Percentiles rank a stretch among this genome's conserved stretches.
These are phyloP conservation scores for Chalciporus sphaerocephalus DNA, from an alignment of 768 basidiomycete genomes.

Conservation along the genomic window DNA sequence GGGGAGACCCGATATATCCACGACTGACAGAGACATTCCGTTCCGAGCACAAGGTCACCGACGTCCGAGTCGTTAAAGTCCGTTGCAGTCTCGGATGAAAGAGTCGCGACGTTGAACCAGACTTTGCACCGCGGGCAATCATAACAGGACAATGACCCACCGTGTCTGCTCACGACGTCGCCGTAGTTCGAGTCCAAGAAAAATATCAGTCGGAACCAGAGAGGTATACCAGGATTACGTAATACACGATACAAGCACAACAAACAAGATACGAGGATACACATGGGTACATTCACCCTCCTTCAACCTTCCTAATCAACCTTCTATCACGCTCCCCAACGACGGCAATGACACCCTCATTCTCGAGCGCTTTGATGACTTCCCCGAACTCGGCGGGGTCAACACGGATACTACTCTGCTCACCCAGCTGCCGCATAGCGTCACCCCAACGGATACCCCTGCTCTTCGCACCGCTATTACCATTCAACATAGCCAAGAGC, in stretches of 20 bases:
- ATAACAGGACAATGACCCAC: not conserved
- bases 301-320: constrained; percentile 67
- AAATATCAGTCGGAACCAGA: not conserved
- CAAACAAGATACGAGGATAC: not conserved
- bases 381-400: constrained; percentile 78
- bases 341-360: constrained; percentile 82
- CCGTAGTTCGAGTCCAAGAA: not conserved
- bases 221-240: not conserved
- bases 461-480: constrained; percentile 42
- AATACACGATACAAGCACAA: constrained; percentile 1
- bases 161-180: not conserved
- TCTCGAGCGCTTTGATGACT: constrained; percentile 72
- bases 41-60: not conserved
- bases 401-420: constrained; percentile 81
- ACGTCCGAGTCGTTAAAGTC: not conserved
- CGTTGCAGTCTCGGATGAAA: not conserved
- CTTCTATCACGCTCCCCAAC: constrained; percentile 84
- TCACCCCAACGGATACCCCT: constrained; percentile 78
- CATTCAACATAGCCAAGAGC: constrained; percentile 60
- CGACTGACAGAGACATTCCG: not conserved
- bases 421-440: constrained; percentile 69
- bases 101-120: too few species aligned
- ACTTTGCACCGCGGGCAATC: not conserved
- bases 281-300: constrained; percentile 22
- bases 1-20: constrained; percentile 17